These are phyloP conservation scores for Malus domestica DNA, from an alignment of 306 rosid species.

Conservation along the genomic window ASM211411v1 NC_041792.1:7612501-7613000, in stretches of 20 bases:
- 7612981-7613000: constrained; percentile 17
- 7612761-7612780: constrained; percentile 3
- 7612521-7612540: constrained; percentile 20
- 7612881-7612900: constrained; percentile 18
- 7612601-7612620: constrained; percentile 17
- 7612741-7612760: background rate
- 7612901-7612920: constrained; percentile 21
- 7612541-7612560: constrained; percentile 12
- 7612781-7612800: constrained; percentile 18
- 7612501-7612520: constrained; percentile 21
- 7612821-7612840: constrained; percentile 18
- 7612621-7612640: constrained; percentile 14
- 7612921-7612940: constrained; percentile 15
- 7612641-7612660: constrained; percentile 12
- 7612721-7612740: background rate
- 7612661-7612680: constrained; percentile 14
- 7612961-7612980: constrained; percentile 19
- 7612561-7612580: constrained; percentile 18
- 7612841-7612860: constrained; percentile 21
- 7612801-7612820: constrained; percentile 11
- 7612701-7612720: background rate
- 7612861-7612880: constrained; percentile 18
- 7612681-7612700: constrained; percentile 20
- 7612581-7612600: constrained; percentile 17
- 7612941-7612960: constrained; percentile 19